Conservation (phyloP, 345 rosid genomes). For the Brassica incana region DNA sequence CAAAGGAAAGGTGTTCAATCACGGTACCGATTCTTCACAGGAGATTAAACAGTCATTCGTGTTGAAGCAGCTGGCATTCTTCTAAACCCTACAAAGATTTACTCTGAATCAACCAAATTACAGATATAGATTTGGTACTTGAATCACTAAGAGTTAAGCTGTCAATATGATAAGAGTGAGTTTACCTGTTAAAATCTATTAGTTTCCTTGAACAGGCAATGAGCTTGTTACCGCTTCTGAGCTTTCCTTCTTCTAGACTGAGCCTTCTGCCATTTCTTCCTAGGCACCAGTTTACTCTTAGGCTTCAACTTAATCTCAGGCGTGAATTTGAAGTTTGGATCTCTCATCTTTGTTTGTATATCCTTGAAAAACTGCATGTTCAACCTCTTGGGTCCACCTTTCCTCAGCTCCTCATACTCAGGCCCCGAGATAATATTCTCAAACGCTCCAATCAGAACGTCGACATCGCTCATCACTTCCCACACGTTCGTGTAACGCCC, state of each 20-base stretch:
- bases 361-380: conserved; percentile 94
- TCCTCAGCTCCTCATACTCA: conserved; percentile 88
- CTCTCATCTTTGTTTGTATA: conserved; percentile 92
- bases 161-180: not conserved
- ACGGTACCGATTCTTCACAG: conserved; percentile 11
- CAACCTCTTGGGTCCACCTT: conserved; percentile 88
- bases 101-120: not conserved
- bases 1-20: conserved; percentile 12
- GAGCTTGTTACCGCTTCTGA: conserved; percentile 55
- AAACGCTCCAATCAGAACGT: conserved; percentile 86
- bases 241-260: conserved; percentile 87
- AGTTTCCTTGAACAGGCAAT: not conserved
- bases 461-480: conserved; percentile 93
- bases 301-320: conserved; percentile 91
- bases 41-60: not conserved
- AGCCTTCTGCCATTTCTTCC: conserved; percentile 88
- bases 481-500: conserved; percentile 88
- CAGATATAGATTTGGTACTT: conserved; percentile 12
- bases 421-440: conserved; percentile 89
- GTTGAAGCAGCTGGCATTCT: not conserved
- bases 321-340: conserved; percentile 82
- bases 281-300: conserved; percentile 80
- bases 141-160: conserved; percentile 8
- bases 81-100: not conserved
- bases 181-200: conserved; percentile 4